Conservation (phyloP, 2,329 filamentous ascomycete genomes). For the Hypocrella siamensis region DNA sequence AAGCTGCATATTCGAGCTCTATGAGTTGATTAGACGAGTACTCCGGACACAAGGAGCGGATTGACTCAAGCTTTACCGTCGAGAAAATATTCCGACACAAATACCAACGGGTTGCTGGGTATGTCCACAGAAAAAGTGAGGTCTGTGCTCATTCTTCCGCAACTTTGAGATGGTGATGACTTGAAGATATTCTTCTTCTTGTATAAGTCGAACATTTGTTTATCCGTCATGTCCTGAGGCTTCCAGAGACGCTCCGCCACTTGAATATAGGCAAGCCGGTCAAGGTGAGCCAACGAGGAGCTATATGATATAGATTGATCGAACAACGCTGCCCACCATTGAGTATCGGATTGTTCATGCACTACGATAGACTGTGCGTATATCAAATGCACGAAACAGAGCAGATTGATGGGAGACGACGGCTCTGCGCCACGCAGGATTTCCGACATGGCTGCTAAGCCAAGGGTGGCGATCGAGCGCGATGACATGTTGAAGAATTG, state of each 20-base stretch:
- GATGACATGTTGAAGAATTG: constrained; percentile 23
- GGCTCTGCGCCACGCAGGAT: constrained; percentile 22
- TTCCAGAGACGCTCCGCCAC: constrained; percentile 33
- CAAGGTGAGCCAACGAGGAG: constrained; percentile 19
- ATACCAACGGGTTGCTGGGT: constrained; percentile 24
- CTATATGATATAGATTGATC: constrained; percentile 29
- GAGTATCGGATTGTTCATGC: constrained; percentile 22
- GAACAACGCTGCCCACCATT: constrained; percentile 25
- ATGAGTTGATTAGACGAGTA: neutral
- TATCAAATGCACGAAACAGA: constrained; percentile 36
- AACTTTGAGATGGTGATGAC: constrained; percentile 8
- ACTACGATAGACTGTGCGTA: constrained; percentile 33
- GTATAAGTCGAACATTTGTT: constrained; percentile 14
- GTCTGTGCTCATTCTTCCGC: too few relatives aligned
- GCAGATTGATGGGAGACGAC: constrained; percentile 23
- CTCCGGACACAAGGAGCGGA: neutral
- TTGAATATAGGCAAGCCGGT: constrained; percentile 23
- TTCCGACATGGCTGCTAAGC: constrained; percentile 23
- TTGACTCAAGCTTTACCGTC: constrained; percentile 25
- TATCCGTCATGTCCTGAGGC: constrained; percentile 17
- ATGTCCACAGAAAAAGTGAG: too few relatives aligned
- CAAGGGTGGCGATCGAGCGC: constrained; percentile 21
- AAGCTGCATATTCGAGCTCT: constrained; percentile 31
- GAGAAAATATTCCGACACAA: constrained; percentile 29
- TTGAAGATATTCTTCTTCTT: constrained; percentile 7